These are phyloP conservation scores for Paxillus ammoniavirescens DNA, from an alignment of 768 basidiomycete genomes.

Conservation along the genomic window DNA sequence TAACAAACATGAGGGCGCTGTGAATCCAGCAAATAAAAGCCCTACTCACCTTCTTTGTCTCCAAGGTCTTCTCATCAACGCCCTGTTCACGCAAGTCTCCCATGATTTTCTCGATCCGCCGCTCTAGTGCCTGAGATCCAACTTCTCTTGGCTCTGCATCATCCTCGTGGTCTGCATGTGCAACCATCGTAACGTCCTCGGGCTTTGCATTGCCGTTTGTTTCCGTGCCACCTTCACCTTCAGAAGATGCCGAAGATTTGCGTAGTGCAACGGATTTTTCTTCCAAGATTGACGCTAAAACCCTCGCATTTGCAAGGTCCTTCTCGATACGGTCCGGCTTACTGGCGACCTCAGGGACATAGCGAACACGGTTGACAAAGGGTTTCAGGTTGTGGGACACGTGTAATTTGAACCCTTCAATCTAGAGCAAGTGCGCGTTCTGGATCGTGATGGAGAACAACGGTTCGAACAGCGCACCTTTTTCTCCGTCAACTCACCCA, in stretches of 20 bases:
- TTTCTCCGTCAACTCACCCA: conserved; percentile 75
- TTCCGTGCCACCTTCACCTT: conserved; percentile 19
- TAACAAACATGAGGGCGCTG: conserved; percentile 22
- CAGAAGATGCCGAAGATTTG: conserved; percentile 26
- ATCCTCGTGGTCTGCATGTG: conserved; percentile 36
- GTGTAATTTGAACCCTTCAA: conserved; percentile 93
- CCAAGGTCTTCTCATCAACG: conserved; percentile 63
- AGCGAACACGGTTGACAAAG: conserved; percentile 74
- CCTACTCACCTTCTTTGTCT: conserved; percentile 65
- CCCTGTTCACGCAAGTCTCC: conserved; percentile 68
- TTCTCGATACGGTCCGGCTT: conserved; percentile 76
- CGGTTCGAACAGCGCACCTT: conserved; percentile 53
- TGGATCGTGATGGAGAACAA: neutral
- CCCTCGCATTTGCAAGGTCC: conserved; percentile 75
- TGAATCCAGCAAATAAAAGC: conserved; percentile 7
- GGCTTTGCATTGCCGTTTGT: conserved; percentile 28
- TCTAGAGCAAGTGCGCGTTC: conserved; percentile 44
- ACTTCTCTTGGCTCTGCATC: conserved; percentile 58
- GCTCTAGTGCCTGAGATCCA: conserved; percentile 79
- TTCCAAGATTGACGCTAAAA: conserved; percentile 73
- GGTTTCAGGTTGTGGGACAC: conserved; percentile 79
- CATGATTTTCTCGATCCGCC: conserved; percentile 75
- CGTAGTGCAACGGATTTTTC: conserved; percentile 59
- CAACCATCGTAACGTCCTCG: conserved; percentile 32
- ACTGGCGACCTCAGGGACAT: conserved; percentile 80